A percentile compares a stretch with the other conserved stretches of the same genome.
These are phyloP conservation scores for Amanita fuliginea DNA, from an alignment of 768 basidiomycete species.

Conservation along the genomic window DNA sequence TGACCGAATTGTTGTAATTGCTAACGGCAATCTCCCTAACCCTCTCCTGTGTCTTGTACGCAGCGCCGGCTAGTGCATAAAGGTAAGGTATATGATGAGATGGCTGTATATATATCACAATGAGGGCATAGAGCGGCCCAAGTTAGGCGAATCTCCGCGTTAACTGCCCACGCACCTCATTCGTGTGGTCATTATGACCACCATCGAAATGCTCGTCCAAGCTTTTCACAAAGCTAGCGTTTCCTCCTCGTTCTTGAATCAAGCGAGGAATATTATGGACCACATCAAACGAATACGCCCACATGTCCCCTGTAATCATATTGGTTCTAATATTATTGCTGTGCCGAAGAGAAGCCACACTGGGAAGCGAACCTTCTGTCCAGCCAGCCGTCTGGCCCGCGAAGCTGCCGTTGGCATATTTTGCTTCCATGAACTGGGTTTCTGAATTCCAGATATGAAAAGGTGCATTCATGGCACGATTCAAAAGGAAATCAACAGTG, in stretches of 20 bases:
- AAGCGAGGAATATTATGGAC: conserved; percentile 59
- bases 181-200: conserved; percentile 76
- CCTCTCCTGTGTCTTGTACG: conserved; percentile 61
- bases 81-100: conserved; percentile 83
- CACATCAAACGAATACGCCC: conserved; percentile 70
- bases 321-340: background rate
- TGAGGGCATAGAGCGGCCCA: background rate
- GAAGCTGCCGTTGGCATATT: conserved; percentile 57
- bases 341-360: background rate
- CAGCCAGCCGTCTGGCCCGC: conserved; percentile 65
- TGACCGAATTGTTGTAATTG: conserved; percentile 59
- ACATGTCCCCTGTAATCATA: conserved; percentile 28
- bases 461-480: conserved; percentile 45
- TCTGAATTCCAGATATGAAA: conserved; percentile 57
- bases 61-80: conserved; percentile 61
- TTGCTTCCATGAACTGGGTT: conserved; percentile 78
- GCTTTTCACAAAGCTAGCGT: conserved; percentile 50
- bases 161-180: conserved; percentile 41
- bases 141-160: too few species aligned
- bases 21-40: conserved; percentile 51
- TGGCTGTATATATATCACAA: conserved; percentile 30
- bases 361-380: conserved; percentile 52
- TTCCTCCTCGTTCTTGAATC: conserved; percentile 55
- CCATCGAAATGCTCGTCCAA: conserved; percentile 46
- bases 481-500: conserved; percentile 34